phyloP scores from a whole-genome alignment of 129 eudicot species.

The Flaveria ramosissima region DNA sequence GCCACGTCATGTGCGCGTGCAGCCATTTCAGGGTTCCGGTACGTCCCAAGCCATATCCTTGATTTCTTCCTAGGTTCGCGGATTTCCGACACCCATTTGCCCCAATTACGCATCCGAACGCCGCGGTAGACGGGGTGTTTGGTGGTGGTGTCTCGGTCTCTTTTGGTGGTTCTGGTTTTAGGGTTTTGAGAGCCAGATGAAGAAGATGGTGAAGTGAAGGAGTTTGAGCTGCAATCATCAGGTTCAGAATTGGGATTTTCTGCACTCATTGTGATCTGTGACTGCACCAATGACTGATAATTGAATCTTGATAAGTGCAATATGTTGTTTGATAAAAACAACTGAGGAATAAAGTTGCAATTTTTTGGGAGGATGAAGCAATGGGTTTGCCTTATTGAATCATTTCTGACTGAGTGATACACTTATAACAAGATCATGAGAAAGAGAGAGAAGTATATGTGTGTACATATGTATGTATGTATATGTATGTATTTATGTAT shows the following conservation, averaged over 20 bases:
- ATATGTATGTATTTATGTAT: too few species aligned
- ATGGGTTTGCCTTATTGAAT: conserved; percentile 21
- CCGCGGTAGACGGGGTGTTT: conserved; percentile 87
- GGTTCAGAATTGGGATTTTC: conserved; percentile 35
- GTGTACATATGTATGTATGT: conserved; percentile 11
- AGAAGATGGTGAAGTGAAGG: conserved; percentile 34
- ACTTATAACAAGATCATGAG: conserved; percentile 25
- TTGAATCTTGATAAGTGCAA: conserved; percentile 9
- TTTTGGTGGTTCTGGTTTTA: conserved; percentile 33
- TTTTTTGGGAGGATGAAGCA: conserved; percentile 25
- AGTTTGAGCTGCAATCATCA: conserved; percentile 45
- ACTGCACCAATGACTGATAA: background rate
- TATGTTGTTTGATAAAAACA: conserved; percentile 17
- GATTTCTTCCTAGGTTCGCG: conserved; percentile 89
- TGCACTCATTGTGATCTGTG: conserved; percentile 18
- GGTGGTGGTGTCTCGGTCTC: conserved; percentile 44
- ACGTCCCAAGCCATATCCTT: conserved; percentile 93
- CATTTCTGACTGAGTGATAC: conserved; percentile 19
- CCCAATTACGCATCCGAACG: conserved; percentile 89
- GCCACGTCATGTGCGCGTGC: conserved; percentile 98
- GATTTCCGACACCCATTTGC: conserved; percentile 97
- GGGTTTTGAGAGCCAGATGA: conserved; percentile 30
- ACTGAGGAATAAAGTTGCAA: conserved; percentile 25
- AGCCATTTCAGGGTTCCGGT: conserved; percentile 90
- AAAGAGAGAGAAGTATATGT: conserved; percentile 9